phyloP scores from a whole-genome alignment of 768 basidiomycete species.

The Lentinus tigrinus region DNA sequence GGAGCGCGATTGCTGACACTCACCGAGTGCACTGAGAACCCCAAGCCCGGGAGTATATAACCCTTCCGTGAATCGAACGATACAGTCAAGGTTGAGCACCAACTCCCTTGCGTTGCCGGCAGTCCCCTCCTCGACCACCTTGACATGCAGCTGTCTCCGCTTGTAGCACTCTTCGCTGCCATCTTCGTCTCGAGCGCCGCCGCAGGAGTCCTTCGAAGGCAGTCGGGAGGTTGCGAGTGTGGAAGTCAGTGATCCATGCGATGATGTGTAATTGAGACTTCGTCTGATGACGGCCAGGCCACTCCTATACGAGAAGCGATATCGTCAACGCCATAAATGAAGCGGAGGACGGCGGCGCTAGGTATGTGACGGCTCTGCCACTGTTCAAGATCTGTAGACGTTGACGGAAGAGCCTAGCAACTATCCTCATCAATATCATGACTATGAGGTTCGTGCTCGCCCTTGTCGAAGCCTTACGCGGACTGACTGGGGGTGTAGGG shows the following conservation, averaged over 20 bases:
- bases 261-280: too few relatives aligned
- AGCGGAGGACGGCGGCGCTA: slow-evolving; percentile 22
- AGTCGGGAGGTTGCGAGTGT: slow-evolving; percentile 23
- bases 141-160: slow-evolving; percentile 11
- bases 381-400: not conserved
- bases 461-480: not conserved
- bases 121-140: too few relatives aligned
- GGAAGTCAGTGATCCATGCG: slow-evolving; percentile 11
- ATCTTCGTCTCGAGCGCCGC: slow-evolving; percentile 8
- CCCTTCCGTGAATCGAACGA: too few relatives aligned
- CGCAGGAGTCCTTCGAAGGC: slow-evolving; percentile 13
- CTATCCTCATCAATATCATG: slow-evolving; percentile 30
- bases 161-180: slow-evolving; percentile 8
- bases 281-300: slow-evolving; percentile 1
- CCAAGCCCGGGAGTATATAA: too few relatives aligned
- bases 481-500: slow-evolving; percentile 1
- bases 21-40: too few relatives aligned
- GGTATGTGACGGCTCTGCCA: slow-evolving; percentile 6
- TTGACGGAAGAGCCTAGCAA: slow-evolving; percentile 9
- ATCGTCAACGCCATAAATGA: slow-evolving; percentile 21
- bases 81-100: too few relatives aligned
- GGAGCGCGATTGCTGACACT: too few relatives aligned
- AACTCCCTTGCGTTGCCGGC: too few relatives aligned
- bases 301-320: slow-evolving; percentile 17
- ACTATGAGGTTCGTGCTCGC: slow-evolving; percentile 23